phyloP scores from a whole-genome alignment of 2,329 filamentous ascomycete species.

The Leptographium wingfieldii region DNA sequence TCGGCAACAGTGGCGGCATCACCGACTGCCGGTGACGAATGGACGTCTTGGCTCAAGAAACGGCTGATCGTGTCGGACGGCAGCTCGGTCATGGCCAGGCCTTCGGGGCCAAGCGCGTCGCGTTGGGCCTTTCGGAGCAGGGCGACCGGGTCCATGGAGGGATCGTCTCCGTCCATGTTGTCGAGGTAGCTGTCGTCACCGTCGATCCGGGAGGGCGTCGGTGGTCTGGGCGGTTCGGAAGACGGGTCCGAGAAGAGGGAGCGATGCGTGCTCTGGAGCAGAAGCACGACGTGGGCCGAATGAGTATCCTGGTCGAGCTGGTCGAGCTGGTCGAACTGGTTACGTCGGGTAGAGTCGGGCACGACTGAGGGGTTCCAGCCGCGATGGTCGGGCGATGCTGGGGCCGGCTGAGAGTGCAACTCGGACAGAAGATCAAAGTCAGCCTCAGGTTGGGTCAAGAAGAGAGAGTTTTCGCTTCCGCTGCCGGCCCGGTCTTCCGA shows the following conservation, averaged over 20 bases:
- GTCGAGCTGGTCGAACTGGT: neutral
- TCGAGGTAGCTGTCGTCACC: neutral
- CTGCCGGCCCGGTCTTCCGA: neutral
- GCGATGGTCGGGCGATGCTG: neutral
- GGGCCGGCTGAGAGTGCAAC: neutral
- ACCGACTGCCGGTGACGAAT: neutral
- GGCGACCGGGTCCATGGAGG: neutral
- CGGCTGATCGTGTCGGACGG: neutral
- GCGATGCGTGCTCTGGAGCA: too few species aligned
- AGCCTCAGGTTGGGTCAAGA: conserved; percentile 9
- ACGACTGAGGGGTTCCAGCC: neutral
- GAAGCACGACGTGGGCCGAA: neutral
- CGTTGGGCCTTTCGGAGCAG: neutral
- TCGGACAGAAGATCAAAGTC: conserved; percentile 5
- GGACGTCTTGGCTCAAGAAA: neutral
- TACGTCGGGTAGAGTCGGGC: neutral
- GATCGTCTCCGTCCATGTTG: neutral
- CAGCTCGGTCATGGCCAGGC: neutral
- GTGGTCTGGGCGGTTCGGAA: neutral
- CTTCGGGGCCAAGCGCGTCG: neutral
- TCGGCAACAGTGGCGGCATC: neutral
- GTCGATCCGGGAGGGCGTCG: neutral
- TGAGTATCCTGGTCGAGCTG: neutral
- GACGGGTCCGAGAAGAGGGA: too few species aligned
- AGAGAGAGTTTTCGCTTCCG: neutral